phyloP scores from a whole-genome alignment of 495 filamentous ascomycete species.

The Melanomma pulvis-pyrius region DNA sequence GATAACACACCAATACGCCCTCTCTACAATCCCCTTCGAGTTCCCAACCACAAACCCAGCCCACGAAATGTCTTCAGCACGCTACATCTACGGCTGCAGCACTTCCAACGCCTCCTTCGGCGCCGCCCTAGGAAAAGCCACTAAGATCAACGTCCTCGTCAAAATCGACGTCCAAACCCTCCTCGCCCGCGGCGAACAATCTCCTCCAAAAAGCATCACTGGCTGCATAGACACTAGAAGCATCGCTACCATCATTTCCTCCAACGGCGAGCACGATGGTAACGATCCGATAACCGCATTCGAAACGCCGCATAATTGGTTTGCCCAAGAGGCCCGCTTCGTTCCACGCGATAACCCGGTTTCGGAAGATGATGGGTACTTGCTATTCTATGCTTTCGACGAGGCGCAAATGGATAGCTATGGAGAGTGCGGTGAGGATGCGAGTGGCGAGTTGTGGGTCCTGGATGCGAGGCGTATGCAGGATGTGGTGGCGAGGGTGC shows the following conservation, averaged over 20 bases:
- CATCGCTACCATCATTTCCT: constrained; percentile 51
- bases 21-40: constrained; percentile 64
- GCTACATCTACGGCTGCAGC: constrained; percentile 61
- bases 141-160: constrained; percentile 63
- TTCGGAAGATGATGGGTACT: constrained; percentile 61
- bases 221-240: constrained; percentile 59
- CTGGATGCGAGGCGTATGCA: constrained; percentile 62
- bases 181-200: constrained; percentile 48
- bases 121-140: constrained; percentile 55
- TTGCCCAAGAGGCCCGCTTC: constrained; percentile 66
- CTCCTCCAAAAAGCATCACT: constrained; percentile 52
- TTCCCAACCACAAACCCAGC: constrained; percentile 59
- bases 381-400: constrained; percentile 65
- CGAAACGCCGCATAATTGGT: constrained; percentile 58
- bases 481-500: constrained; percentile 56
- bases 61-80: constrained; percentile 56
- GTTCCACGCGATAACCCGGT: constrained; percentile 46
- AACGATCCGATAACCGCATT: constrained; percentile 60
- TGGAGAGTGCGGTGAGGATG: constrained; percentile 47
- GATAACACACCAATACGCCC: constrained; percentile 63
- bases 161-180: constrained; percentile 59
- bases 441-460: constrained; percentile 66
- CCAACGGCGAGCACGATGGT: constrained; percentile 40
- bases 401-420: constrained; percentile 55
- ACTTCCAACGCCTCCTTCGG: constrained; percentile 54